Percentiles rank a stretch among this genome's conserved stretches.
Conservation (phyloP, 1,139 yeast species). For the Candida sanyaensis region DNA sequence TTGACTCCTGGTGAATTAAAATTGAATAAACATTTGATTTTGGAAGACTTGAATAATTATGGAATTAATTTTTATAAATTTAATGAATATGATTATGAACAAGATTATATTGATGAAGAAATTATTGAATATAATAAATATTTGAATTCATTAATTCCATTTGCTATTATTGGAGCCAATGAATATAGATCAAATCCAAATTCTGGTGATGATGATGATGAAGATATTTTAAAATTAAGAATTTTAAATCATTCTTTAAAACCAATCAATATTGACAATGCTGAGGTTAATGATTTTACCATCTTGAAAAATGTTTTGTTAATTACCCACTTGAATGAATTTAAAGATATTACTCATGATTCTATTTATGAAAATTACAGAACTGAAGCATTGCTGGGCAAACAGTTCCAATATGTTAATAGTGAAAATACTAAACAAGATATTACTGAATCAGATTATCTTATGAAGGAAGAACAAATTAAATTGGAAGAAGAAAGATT, state of each 20-base stretch:
- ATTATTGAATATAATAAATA: conserved; percentile 50
- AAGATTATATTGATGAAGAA: conserved; percentile 50
- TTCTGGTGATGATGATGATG: conserved; percentile 37
- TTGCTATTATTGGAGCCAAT: conserved; percentile 47
- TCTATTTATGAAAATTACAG: conserved; percentile 70
- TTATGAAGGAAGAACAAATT: conserved; percentile 78
- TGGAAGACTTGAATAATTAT: conserved; percentile 44
- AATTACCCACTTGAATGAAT: conserved; percentile 78
- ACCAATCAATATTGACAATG: conserved; percentile 54
- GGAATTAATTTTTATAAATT: conserved; percentile 46
- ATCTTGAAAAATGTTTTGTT: conserved; percentile 65
- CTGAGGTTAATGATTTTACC: conserved; percentile 62
- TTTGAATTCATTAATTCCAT: conserved; percentile 43
- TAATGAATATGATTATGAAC: conserved; percentile 51
- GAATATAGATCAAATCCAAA: conserved; percentile 37
- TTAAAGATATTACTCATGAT: conserved; percentile 70
- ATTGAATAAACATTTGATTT: conserved; percentile 38
- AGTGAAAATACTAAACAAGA: conserved; percentile 8
- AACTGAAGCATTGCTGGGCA: conserved; percentile 61
- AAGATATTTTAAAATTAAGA: conserved; percentile 40
- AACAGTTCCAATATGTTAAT: conserved; percentile 42
- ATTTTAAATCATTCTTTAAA: conserved; percentile 37
- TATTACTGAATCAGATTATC: conserved; percentile 47
- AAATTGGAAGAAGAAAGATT: conserved; percentile 78
- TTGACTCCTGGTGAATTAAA: conserved; percentile 39